Conservation (phyloP, 306 rosid genomes). For the Albizia julibrissin region DNA sequence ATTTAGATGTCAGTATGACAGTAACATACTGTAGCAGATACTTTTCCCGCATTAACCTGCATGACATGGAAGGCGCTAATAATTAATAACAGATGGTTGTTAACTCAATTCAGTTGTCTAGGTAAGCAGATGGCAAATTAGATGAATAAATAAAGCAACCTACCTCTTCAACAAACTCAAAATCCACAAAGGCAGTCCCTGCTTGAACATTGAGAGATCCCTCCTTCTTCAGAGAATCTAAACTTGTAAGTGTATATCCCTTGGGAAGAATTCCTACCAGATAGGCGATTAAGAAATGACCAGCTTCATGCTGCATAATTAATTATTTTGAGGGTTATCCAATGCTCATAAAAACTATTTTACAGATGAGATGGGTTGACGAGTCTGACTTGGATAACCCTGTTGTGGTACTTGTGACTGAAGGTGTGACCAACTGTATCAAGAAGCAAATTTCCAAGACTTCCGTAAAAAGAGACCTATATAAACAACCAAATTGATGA, state of each 20-base stretch:
- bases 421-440: conserved; percentile 86
- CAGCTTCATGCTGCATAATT: conserved; percentile 93
- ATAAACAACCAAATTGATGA: conserved; percentile 24
- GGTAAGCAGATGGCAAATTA: conserved; percentile 7
- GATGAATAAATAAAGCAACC: conserved; percentile 19
- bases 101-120: neutral
- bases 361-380: conserved; percentile 16
- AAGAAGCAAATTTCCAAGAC: conserved; percentile 75
- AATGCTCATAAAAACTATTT: conserved; percentile 11
- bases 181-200: conserved; percentile 89
- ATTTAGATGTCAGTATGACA: conserved; percentile 25
- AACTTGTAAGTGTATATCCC: conserved; percentile 72
- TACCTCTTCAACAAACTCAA: conserved; percentile 90
- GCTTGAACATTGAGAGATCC: conserved; percentile 99
- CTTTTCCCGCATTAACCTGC: conserved; percentile 81
- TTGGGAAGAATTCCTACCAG: conserved; percentile 85
- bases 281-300: conserved; percentile 90
- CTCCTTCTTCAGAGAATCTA: conserved; percentile 81
- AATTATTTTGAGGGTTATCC: conserved; percentile 29
- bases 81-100: conserved; percentile 27
- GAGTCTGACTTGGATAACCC: conserved; percentile 81
- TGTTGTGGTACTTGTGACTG: conserved; percentile 81
- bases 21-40: conserved; percentile 73
- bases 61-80: conserved; percentile 24
- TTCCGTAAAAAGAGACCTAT: conserved; percentile 85